Base-by-base conservation (phyloP, 208 protist species). In the Leptomonas pyrrhocoris region DNA sequence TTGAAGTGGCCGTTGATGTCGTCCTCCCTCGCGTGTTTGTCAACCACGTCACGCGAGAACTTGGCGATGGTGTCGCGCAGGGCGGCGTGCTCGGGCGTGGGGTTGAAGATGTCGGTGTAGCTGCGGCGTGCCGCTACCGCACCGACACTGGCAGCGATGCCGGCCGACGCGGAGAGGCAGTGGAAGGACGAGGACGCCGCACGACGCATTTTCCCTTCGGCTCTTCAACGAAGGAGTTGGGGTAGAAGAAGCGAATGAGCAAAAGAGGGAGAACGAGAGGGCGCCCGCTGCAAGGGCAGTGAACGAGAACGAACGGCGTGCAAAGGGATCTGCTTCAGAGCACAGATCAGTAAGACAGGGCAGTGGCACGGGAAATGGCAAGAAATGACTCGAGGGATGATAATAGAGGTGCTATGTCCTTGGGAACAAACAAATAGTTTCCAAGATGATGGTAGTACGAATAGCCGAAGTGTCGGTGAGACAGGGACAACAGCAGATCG, bases 1-100 rank as follows among this genome's bases (percentile, higher is more conserved):
- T 90, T 89, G 74, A 94, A 94, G 48, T 81, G 63, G 40, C 73
- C 78, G 36, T 88, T 80, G 62, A 88, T 81, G 64, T 94, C 88
- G 56, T 73, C 73, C 19, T 88, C 79, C 28, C 36, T 55, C 2
- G 88, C 83, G 57, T 85, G 78, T 45, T 80, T 82, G 53, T 90
- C 85, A 6, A 94, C 85, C 51, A 79, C 64, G 7, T 91, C 82
- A 11, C 71, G 53, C 8, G 77, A 76, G 49, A 94, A 94, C 58
- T 76, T 86, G 15, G 74, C 55, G 28, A 94, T 70, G 8, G 83
- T 87, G 11, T 92, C 79, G 54, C 88, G 84, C 48, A 94, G 50
- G 67, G 83, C 79, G 27, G 59, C 68, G 71, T 94, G 85, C 58
- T 89, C 86, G 0, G 72, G 53, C 21, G 88, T 92, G 18, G 88